A percentile compares a stretch with the other conserved stretches of the same genome.
Conservation (phyloP, 225 moss, liverwort and hornwort genomes). For the Pseudoscleropodium purum region DNA sequence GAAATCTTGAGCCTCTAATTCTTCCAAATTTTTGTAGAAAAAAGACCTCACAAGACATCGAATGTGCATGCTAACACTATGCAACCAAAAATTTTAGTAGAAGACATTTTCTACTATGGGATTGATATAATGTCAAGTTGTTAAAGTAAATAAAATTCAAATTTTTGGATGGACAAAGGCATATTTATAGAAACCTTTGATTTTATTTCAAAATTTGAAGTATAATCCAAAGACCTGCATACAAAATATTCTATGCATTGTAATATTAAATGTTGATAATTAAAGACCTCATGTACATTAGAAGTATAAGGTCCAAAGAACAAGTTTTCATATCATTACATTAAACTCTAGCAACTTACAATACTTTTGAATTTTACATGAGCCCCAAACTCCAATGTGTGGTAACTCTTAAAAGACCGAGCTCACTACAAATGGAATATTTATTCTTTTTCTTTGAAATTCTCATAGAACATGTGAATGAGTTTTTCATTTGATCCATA, state of each 20-base stretch:
- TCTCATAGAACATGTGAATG: too few relatives aligned
- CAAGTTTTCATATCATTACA: neutral
- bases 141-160: neutral
- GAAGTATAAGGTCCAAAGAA: neutral
- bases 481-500: too few relatives aligned
- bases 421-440: too few relatives aligned
- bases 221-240: neutral
- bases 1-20: accelerated
- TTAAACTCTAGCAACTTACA: too few relatives aligned
- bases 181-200: neutral
- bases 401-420: too few relatives aligned
- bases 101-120: neutral
- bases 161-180: neutral
- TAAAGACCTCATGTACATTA: neutral
- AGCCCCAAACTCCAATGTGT: too few relatives aligned
- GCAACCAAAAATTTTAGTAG: neutral
- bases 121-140: neutral
- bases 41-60: accelerated
- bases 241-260: neutral
- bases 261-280: neutral
- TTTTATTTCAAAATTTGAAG: neutral
- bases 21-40: neutral
- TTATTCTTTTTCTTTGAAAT: too few relatives aligned
- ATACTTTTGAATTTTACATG: too few relatives aligned
- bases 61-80: neutral